Percentiles rank a stretch among this genome's conserved stretches.
These are phyloP conservation scores for Raphanus raphanistrum DNA, from an alignment of 345 rosid genomes.

Conservation along the genomic window DNA sequence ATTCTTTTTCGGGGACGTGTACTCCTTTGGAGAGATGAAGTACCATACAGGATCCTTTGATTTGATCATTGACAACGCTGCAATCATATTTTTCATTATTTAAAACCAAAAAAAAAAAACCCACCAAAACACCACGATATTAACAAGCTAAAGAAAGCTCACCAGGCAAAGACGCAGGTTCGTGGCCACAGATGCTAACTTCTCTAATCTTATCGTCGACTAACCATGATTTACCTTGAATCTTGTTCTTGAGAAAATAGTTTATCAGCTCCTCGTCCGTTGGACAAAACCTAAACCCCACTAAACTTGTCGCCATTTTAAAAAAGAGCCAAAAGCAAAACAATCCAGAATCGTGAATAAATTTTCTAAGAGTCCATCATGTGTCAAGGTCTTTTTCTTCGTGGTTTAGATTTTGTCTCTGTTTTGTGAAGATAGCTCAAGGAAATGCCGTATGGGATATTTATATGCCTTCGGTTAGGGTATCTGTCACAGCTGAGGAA, in stretches of 20 bases:
- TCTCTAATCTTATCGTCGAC: not conserved
- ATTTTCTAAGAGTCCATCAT: not conserved
- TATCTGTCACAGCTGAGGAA: not conserved
- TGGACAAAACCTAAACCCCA: not conserved
- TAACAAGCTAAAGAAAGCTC: not conserved
- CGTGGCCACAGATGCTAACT: not conserved
- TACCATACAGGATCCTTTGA: constrained; percentile 41
- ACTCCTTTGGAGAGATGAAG: constrained; percentile 35
- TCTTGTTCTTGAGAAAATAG: not conserved
- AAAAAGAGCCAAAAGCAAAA: not conserved
- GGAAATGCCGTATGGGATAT: not conserved
- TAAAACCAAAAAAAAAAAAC: not conserved
- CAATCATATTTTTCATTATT: not conserved
- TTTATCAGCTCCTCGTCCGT: not conserved
- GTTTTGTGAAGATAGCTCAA: not conserved
- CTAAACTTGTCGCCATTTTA: not conserved
- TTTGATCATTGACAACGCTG: constrained; percentile 23
- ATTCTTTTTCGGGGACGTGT: constrained; percentile 10
- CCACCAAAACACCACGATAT: not conserved
- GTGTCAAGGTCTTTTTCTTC: not conserved
- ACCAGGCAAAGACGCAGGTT: not conserved
- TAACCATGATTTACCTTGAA: not conserved
- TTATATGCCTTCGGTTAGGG: not conserved
- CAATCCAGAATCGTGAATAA: not conserved
- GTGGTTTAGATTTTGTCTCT: not conserved